These are phyloP conservation scores for Lagerstroemia fauriei DNA, from an alignment of 441 rosid genomes.

Conservation along the genomic window DNA sequence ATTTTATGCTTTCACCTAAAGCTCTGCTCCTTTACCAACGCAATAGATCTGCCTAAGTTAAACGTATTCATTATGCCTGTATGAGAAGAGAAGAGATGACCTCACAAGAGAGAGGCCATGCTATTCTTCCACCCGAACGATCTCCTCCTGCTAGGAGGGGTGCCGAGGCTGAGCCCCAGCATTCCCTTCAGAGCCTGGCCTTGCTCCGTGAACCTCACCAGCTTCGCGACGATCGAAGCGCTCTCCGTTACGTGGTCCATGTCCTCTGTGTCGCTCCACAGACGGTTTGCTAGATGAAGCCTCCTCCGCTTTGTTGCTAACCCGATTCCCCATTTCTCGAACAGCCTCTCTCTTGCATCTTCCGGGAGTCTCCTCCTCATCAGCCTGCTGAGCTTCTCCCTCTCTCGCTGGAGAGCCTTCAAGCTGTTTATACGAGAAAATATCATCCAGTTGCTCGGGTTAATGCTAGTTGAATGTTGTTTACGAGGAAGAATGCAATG, in stretches of 20 bases:
- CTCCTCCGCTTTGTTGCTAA: constrained; percentile 70
- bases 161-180: constrained; percentile 84
- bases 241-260: constrained; percentile 62
- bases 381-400: constrained; percentile 74
- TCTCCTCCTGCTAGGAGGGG: constrained; percentile 53
- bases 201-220: constrained; percentile 69
- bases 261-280: constrained; percentile 70
- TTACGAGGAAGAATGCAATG: no score
- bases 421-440: constrained; percentile 37
- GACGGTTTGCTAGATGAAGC: constrained; percentile 60
- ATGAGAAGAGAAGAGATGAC: neutral
- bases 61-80: neutral
- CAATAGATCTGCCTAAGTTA: neutral
- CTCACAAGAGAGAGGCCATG: constrained; percentile 54
- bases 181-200: constrained; percentile 73
- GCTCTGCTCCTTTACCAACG: neutral
- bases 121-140: constrained; percentile 67
- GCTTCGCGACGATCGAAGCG: constrained; percentile 71
- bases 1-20: neutral
- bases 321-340: constrained; percentile 67
- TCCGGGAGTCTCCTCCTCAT: constrained; percentile 61
- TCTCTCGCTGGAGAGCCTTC: constrained; percentile 68
- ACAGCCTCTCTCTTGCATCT: constrained; percentile 63
- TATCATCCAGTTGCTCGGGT: neutral
- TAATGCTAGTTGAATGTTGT: no score